These are phyloP conservation scores for Pseudogymnoascus sp. DNA, from an alignment of 2,329 filamentous ascomycete genomes.

Conservation along the genomic window DNA sequence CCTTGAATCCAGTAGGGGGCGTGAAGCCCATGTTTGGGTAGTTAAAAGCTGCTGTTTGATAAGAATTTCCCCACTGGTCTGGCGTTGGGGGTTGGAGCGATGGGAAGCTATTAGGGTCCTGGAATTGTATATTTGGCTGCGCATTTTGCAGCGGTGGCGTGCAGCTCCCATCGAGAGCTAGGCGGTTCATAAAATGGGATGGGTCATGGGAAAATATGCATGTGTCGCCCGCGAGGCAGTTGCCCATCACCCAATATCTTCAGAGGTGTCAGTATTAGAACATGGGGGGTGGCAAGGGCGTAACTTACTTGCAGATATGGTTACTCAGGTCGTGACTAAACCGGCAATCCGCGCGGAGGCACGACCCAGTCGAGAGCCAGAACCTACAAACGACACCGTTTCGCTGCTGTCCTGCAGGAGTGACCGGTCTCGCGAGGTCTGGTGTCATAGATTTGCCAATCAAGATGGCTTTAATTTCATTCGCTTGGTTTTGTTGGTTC, in stretches of 20 bases:
- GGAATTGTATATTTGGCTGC: slow-evolving; percentile 65
- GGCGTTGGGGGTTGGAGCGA: slow-evolving; percentile 54
- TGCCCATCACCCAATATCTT: slow-evolving; percentile 89
- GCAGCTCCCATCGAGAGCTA: slow-evolving; percentile 61
- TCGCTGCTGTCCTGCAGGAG: slow-evolving; percentile 67
- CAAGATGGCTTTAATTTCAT: slow-evolving; percentile 57
- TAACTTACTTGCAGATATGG: slow-evolving; percentile 88
- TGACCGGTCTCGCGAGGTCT: slow-evolving; percentile 61
- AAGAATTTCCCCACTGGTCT: slow-evolving; percentile 48
- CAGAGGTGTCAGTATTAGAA: slow-evolving; percentile 6
- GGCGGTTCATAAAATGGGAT: slow-evolving; percentile 70
- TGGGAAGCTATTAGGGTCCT: slow-evolving; percentile 80
- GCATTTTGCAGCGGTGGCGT: slow-evolving; percentile 54
- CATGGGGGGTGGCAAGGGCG: slow-evolving; percentile 1
- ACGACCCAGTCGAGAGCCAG: slow-evolving; percentile 91
- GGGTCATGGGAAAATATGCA: slow-evolving; percentile 98
- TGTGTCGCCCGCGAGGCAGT: slow-evolving; percentile 84
- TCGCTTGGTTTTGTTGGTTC: slow-evolving; percentile 35
- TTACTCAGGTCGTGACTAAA: slow-evolving; percentile 95
- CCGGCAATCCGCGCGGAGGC: slow-evolving; percentile 87
- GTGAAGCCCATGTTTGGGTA: slow-evolving; percentile 47
- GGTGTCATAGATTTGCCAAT: slow-evolving; percentile 86
- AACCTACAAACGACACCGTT: slow-evolving; percentile 94
- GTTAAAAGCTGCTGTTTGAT: slow-evolving; percentile 35
- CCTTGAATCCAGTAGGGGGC: slow-evolving; percentile 63